phyloP scores from a whole-genome alignment of 257 asterid species.

The Anisodus tanguticus region DNA sequence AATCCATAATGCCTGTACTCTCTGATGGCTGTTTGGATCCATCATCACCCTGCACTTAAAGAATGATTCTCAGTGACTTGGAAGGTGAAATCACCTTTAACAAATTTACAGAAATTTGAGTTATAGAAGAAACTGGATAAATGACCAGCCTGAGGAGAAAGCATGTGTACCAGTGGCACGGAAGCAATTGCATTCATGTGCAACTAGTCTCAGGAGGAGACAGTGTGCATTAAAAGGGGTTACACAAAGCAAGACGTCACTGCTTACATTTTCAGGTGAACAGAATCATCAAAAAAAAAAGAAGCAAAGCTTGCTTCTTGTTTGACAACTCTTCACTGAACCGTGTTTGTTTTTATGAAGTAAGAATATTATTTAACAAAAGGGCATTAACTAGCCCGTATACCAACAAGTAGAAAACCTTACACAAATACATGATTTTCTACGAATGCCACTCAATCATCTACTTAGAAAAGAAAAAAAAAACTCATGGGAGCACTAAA shows the following conservation, averaged over 20 bases:
- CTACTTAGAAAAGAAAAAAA: not conserved
- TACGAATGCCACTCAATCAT: too few relatives aligned
- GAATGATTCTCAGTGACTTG: slow-evolving; percentile 21
- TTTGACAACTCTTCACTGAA: not conserved
- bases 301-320: not conserved
- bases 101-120: slow-evolving; percentile 1
- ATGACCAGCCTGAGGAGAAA: slow-evolving; percentile 25
- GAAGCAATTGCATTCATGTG: slow-evolving; percentile 15
- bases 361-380: too few relatives aligned
- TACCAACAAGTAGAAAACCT: not conserved
- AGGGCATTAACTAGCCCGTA: too few relatives aligned
- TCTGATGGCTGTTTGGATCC: slow-evolving; percentile 48
- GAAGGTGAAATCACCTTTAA: slow-evolving; percentile 20
- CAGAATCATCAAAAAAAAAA: not conserved
- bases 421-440: too few relatives aligned
- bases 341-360: too few relatives aligned
- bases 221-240: slow-evolving; percentile 9
- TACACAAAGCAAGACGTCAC: not conserved
- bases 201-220: slow-evolving; percentile 8
- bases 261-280: slow-evolving; percentile 21
- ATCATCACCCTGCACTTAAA: slow-evolving; percentile 53
- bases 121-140: slow-evolving; percentile 21
- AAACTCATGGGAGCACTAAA: too few relatives aligned
- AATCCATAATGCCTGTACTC: slow-evolving; percentile 45
- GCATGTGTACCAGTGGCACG: not conserved